phyloP scores from a whole-genome alignment of 371 early-diverging fungal genomes.

The Nematocida sp. region DNA sequence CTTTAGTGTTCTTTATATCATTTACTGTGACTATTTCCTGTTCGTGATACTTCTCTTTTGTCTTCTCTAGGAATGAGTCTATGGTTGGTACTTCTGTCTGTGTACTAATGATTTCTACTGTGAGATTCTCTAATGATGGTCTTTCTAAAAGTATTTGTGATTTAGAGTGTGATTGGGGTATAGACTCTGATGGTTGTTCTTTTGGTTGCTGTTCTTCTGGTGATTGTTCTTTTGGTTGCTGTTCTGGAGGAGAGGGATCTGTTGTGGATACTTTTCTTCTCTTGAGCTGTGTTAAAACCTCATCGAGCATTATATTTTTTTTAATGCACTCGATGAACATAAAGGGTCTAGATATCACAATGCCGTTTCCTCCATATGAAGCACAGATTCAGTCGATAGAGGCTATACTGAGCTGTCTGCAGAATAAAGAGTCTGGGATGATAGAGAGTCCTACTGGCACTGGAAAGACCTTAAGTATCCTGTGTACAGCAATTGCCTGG shows the following conservation, averaged over 20 bases:
- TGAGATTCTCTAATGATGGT: background rate
- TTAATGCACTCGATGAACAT: constrained; percentile 44
- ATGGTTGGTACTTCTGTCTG: constrained; percentile 7
- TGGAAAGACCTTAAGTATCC: constrained; percentile 67
- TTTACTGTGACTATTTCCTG: background rate
- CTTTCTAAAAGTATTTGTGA: background rate
- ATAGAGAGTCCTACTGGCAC: constrained; percentile 69
- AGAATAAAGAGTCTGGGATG: constrained; percentile 64
- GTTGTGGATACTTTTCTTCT: background rate
- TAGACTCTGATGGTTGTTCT: too few relatives aligned
- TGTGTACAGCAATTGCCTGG: constrained; percentile 67
- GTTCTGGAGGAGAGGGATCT: background rate
- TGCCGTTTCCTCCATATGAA: constrained; percentile 67
- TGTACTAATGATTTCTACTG: background rate
- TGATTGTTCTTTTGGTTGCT: background rate
- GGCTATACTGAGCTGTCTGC: constrained; percentile 65
- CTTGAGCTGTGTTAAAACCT: constrained; percentile 3
- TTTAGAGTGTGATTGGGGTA: background rate
- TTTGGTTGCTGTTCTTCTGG: background rate
- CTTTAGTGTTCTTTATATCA: background rate
- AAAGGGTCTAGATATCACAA: constrained; percentile 1
- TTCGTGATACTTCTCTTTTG: background rate
- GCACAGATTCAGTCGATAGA: constrained; percentile 66
- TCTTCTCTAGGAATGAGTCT: background rate
- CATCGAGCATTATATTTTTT: constrained; percentile 49